phyloP scores from a whole-genome alignment of 495 filamentous ascomycete species.

The Podospora pseudocomata region DNA sequence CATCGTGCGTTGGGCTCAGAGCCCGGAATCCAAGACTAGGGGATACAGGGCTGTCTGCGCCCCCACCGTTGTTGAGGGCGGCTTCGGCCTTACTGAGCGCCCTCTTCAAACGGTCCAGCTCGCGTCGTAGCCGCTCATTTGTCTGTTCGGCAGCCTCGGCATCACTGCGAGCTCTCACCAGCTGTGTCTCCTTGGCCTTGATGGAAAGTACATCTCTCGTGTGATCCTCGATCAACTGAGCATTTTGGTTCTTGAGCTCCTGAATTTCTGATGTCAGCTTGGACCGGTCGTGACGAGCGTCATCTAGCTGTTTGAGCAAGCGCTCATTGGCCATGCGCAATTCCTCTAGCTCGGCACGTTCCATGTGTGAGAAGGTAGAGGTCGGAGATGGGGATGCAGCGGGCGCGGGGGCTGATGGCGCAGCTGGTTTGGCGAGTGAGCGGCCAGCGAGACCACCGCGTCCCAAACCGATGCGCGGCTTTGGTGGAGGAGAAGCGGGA shows the following conservation, averaged over 20 bases:
- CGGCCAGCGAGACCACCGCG: conserved; percentile 80
- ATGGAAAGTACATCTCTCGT: conserved; percentile 92
- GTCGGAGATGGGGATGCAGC: conserved; percentile 49
- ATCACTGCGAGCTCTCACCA: conserved; percentile 86
- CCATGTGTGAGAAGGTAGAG: conserved; percentile 63
- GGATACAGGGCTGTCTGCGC: conserved; percentile 41
- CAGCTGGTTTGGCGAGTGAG: conserved; percentile 74
- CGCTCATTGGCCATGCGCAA: conserved; percentile 78
- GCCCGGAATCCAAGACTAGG: conserved; percentile 31
- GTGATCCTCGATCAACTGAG: conserved; percentile 94
- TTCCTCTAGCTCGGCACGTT: conserved; percentile 86
- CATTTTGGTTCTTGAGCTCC: conserved; percentile 91
- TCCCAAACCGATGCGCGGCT: conserved; percentile 64
- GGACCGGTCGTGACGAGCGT: conserved; percentile 69
- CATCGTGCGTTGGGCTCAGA: conserved; percentile 46
- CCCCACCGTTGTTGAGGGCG: conserved; percentile 37
- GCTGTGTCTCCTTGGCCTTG: conserved; percentile 96
- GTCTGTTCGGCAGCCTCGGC: conserved; percentile 82
- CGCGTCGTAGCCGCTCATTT: conserved; percentile 75
- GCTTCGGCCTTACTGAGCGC: conserved; percentile 55
- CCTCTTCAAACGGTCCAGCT: conserved; percentile 90
- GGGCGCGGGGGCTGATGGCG: conserved; percentile 33
- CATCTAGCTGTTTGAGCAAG: conserved; percentile 65
- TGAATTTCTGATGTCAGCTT: conserved; percentile 74
- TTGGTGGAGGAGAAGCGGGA: conserved; percentile 40